Percentiles rank a stretch among this genome's conserved stretches.
Evolutionary conservation across 305 asterid species (phyloP).

Genomic region (Euphrasia arctica): DNA sequence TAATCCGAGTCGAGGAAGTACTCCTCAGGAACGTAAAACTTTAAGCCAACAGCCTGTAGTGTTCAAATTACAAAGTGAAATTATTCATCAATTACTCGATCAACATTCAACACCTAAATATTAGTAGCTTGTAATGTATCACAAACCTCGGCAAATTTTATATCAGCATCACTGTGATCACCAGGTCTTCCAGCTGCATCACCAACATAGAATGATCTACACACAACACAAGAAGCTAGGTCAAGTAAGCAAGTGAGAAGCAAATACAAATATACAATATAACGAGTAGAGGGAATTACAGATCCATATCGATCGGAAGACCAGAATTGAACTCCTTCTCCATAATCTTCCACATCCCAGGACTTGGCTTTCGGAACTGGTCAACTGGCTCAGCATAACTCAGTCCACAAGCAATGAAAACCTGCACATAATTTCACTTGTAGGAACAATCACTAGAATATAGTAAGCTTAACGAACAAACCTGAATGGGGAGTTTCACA

Average conservation of each 20-base stretch:
- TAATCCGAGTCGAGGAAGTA: constrained; percentile 46
- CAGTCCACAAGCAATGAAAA: constrained; percentile 88
- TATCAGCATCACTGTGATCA: constrained; percentile 90
- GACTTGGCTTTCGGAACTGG: constrained; percentile 78
- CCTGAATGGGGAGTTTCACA: constrained; percentile 89
- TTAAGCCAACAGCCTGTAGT: constrained; percentile 76
- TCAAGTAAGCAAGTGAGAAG: constrained; percentile 8
- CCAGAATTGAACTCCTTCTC: constrained; percentile 89
- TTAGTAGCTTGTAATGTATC: constrained; percentile 5
- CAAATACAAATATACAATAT: constrained; percentile 15
- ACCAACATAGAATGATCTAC: constrained; percentile 91
- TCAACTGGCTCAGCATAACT: constrained; percentile 56
- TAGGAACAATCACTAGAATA: neutral
- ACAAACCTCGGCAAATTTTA: constrained; percentile 80
- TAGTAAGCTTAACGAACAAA: constrained; percentile 32
- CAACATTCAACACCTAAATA: neutral
- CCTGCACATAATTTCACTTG: constrained; percentile 42
- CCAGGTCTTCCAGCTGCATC: constrained; percentile 94
- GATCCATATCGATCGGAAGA: constrained; percentile 65
- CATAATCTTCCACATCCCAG: constrained; percentile 94
- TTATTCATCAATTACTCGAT: neutral
- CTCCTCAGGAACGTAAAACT: constrained; percentile 73
- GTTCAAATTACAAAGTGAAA: constrained; percentile 18
- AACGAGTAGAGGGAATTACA: constrained; percentile 42
- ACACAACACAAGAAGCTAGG: constrained; percentile 17